These are phyloP conservation scores for Caloboletus firmus DNA, from an alignment of 1,284 basidiomycete species.

Conservation along the genomic window DNA sequence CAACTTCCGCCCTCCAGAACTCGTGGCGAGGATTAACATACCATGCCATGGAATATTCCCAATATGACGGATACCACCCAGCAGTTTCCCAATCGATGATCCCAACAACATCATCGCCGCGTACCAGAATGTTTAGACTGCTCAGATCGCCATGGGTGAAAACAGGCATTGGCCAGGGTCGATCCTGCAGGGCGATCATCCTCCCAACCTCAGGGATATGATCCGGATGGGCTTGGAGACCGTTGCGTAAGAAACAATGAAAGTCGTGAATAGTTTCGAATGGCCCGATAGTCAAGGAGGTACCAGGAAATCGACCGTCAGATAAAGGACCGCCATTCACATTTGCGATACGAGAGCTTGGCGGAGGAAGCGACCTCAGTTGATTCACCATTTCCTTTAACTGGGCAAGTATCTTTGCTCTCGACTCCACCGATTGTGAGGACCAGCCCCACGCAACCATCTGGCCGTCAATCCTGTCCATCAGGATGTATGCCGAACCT, in stretches of 20 bases:
- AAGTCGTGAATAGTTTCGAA: constrained; percentile 6
- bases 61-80: not conserved
- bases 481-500: constrained; percentile 2
- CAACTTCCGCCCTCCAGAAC: not conserved
- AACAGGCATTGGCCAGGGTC: not conserved
- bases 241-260: not conserved
- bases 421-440: not conserved
- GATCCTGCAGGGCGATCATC: not conserved
- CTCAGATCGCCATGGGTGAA: constrained; percentile 4
- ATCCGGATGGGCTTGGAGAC: too few relatives aligned
- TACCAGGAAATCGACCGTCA: not conserved
- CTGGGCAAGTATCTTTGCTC: not conserved
- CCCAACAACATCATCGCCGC: not conserved
- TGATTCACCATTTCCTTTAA: constrained; percentile 6
- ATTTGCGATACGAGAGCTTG: not conserved
- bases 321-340: not conserved
- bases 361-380: not conserved
- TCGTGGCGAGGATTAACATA: not conserved
- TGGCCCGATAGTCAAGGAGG: not conserved
- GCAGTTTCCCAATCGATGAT: constrained; percentile 4
- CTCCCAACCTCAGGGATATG: not conserved
- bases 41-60: not conserved
- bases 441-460: not conserved
- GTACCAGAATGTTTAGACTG: not conserved
- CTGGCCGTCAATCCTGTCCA: constrained; percentile 4